Evolutionary conservation across 306 rosid species (phyloP).

Genomic region (Begonia fuchsioides): DNA sequence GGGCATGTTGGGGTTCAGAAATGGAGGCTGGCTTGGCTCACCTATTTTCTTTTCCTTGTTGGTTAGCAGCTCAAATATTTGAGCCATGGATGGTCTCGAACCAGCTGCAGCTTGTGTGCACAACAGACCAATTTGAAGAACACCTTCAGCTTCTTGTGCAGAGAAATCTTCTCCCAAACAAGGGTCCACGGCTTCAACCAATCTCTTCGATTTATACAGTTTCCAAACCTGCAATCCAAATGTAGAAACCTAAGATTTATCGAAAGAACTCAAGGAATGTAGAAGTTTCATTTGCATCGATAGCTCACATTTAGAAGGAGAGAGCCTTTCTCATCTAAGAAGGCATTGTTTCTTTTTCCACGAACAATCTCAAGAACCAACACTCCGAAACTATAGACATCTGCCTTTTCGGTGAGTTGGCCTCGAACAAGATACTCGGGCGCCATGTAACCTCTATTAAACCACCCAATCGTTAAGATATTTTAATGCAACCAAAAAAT

Average conservation of each 20-base stretch:
- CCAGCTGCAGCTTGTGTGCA: conserved; percentile 74
- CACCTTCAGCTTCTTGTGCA: conserved; percentile 26
- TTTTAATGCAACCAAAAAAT: neutral
- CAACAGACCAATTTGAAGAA: conserved; percentile 54
- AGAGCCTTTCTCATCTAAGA: conserved; percentile 39
- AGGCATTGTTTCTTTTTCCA: conserved; percentile 55
- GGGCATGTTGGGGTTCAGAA: conserved; percentile 29
- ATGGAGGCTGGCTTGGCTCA: conserved; percentile 64
- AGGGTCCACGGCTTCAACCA: conserved; percentile 43
- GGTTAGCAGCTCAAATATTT: conserved; percentile 39
- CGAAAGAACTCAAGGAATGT: neutral
- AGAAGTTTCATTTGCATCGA: neutral
- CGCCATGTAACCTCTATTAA: conserved; percentile 76
- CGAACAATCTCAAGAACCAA: conserved; percentile 65
- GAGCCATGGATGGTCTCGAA: conserved; percentile 54
- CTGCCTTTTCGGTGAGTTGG: conserved; percentile 79
- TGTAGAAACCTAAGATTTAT: neutral
- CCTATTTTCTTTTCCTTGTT: conserved; percentile 27
- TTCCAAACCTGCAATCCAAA: conserved; percentile 50
- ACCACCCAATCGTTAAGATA: neutral
- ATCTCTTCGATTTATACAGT: conserved; percentile 26
- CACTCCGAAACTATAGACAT: conserved; percentile 70
- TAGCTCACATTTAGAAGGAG: conserved; percentile 56
- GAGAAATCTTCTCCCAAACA: conserved; percentile 35
- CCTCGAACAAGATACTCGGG: conserved; percentile 82